These are phyloP conservation scores for Triangularia verruculosa DNA, from an alignment of 2,329 filamentous ascomycete genomes.

Conservation along the genomic window DNA sequence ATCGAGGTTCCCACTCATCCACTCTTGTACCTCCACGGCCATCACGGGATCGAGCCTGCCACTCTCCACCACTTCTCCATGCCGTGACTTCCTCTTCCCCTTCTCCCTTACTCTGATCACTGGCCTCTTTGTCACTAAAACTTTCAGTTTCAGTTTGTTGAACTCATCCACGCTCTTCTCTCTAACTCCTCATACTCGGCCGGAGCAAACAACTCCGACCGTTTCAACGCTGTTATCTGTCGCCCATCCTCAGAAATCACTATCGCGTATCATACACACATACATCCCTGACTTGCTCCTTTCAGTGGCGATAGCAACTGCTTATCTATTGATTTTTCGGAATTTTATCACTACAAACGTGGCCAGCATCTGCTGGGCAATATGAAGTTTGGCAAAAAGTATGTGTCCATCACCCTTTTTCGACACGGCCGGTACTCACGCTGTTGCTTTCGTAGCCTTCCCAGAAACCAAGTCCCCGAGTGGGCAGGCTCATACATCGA, in stretches of 20 bases:
- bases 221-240: not conserved
- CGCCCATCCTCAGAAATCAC: not conserved
- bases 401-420: conserved; percentile 11
- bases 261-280: not conserved
- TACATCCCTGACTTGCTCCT: not conserved
- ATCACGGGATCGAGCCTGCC: conserved; percentile 1
- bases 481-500: conserved; percentile 84
- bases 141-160: conserved; percentile 1
- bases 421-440: not conserved
- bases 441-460: conserved; percentile 50
- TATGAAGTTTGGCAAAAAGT: conserved; percentile 41
- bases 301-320: not conserved
- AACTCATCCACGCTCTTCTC: not conserved
- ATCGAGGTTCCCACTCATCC: conserved; percentile 1
- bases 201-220: not conserved
- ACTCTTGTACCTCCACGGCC: not conserved
- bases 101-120: not conserved
- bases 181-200: not conserved
- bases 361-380: not conserved
- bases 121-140: conserved; percentile 5
- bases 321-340: not conserved
- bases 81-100: not conserved
- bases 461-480: conserved; percentile 81
- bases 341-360: not conserved
- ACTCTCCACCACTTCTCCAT: not conserved